These are phyloP conservation scores for Ampelocalamus luodianensis DNA, from an alignment of 176 grass and related monocot species.

Conservation along the genomic window DNA sequence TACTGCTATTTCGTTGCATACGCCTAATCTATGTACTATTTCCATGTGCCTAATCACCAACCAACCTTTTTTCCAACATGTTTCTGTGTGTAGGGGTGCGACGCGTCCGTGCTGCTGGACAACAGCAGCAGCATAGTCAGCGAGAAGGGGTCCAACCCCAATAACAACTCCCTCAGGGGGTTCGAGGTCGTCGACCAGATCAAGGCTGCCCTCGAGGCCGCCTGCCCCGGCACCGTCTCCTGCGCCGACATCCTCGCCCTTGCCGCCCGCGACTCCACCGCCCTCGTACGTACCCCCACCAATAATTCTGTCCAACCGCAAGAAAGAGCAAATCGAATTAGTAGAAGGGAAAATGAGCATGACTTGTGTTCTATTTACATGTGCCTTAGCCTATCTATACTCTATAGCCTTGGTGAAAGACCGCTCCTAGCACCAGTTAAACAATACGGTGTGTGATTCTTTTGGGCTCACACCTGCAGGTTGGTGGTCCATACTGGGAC, in stretches of 20 bases:
- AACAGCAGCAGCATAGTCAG: constrained; percentile 72
- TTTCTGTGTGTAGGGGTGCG: constrained; percentile 63
- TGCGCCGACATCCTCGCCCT: constrained; percentile 77
- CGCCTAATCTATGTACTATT: neutral
- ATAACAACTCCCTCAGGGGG: constrained; percentile 68
- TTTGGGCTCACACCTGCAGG: constrained; percentile 48
- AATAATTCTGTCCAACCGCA: neutral
- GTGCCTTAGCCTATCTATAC: neutral
- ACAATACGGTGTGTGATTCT: neutral
- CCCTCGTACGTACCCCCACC: constrained; percentile 49
- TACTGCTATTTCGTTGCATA: neutral
- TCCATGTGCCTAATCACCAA: neutral
- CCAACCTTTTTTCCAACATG: constrained; percentile 1
- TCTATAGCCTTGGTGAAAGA: neutral
- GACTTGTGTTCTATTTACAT: neutral
- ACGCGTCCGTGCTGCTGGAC: constrained; percentile 83
- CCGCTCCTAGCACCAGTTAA: neutral
- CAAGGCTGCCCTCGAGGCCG: constrained; percentile 62
- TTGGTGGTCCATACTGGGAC: constrained; percentile 79
- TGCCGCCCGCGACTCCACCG: constrained; percentile 61
- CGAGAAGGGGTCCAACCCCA: constrained; percentile 81
- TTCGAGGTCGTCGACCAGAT: constrained; percentile 86
- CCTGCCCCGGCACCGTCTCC: constrained; percentile 71
- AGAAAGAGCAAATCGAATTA: neutral
- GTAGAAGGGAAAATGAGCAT: neutral